Evolutionary conservation across 176 grass and related monocot genomes (phyloP).

Genomic region (Cenchrus americanus): DNA sequence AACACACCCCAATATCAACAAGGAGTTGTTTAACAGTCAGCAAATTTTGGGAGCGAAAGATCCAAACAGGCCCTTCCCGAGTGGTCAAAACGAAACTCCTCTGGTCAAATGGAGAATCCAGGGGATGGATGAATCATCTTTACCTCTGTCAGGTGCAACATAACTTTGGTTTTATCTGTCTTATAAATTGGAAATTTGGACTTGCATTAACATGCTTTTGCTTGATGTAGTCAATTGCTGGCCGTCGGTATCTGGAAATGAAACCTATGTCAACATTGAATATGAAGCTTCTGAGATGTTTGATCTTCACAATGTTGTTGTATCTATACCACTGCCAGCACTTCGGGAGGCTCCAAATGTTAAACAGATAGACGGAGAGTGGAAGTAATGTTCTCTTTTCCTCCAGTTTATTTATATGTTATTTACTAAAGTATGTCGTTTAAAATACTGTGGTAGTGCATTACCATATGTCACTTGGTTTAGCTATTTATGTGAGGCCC

Average conservation of each 20-base stretch:
- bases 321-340: conserved; percentile 78
- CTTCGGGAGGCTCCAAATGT: conserved; percentile 74
- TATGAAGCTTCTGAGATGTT: conserved; percentile 90
- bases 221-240: conserved; percentile 77
- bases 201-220: conserved; percentile 22
- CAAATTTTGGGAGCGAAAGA: conserved; percentile 83
- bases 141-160: conserved; percentile 70
- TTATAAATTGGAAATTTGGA: conserved; percentile 19
- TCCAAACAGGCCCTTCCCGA: conserved; percentile 84
- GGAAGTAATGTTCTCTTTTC: conserved; percentile 68
- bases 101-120: conserved; percentile 96
- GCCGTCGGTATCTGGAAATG: conserved; percentile 75
- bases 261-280: conserved; percentile 87
- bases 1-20: conserved; percentile 81
- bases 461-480: not conserved
- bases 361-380: conserved; percentile 90
- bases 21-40: conserved; percentile 79
- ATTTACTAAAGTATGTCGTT: conserved; percentile 19
- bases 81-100: conserved; percentile 88
- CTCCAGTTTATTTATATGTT: conserved; percentile 32
- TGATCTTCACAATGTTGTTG: conserved; percentile 76
- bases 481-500: not conserved
- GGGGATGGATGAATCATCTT: conserved; percentile 69
- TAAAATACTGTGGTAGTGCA: not conserved
- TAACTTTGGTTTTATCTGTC: conserved; percentile 31